Evolutionary conservation across 176 grass and related monocot genomes (phyloP), one percentile per base, ranked within the genome.

Genomic region (Aegilops longissima): DNA sequence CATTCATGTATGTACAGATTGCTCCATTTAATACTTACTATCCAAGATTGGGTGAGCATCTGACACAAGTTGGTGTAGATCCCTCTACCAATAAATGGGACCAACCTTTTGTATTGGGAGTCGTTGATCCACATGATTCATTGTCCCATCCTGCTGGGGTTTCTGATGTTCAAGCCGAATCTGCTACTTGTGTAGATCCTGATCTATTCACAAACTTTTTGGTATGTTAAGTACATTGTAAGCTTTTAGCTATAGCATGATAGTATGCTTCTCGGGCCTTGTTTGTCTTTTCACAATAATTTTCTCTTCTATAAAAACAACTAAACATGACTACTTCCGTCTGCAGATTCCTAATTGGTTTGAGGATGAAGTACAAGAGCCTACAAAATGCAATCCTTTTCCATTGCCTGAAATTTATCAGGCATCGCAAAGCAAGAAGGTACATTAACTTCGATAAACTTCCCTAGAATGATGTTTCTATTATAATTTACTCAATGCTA

Each of bases 21-120:
- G 97, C 94, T 78, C 97, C 97, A 83, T 99, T 99, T 84, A 99
- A 99, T 93, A 96, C 97, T 3, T 90, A 90, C 82, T 96, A 99
- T 88, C 87, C 93, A 31, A 91, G 93, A 83, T 81, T 99, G 78
- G 85, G 74, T 62, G 88, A 94, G 68, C 97, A 99, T 82, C 31
- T 99, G 86, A 51, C 18, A 8, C 92, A 99, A 94, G 92, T 91
- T 74, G 94, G 92, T 84, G 86, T 99, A 21, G 89, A 99, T 73
- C 80, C 87, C 12, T 58, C 85, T 80, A 39, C 91, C 87, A 99
- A 99, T 63, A 99, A 91, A 86, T 99, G 97, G 97, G 90, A 99
- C 73, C 90, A 94, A 73, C 92, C 92, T 64, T 92, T 93, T 96
- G 90, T 96, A 61, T 71, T 99, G 85, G 97, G 97, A 74, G 90